Percentiles rank a stretch among this genome's conserved stretches.
phyloP scores from a whole-genome alignment of 306 rosid genomes.

The Vigna radiata region DNA sequence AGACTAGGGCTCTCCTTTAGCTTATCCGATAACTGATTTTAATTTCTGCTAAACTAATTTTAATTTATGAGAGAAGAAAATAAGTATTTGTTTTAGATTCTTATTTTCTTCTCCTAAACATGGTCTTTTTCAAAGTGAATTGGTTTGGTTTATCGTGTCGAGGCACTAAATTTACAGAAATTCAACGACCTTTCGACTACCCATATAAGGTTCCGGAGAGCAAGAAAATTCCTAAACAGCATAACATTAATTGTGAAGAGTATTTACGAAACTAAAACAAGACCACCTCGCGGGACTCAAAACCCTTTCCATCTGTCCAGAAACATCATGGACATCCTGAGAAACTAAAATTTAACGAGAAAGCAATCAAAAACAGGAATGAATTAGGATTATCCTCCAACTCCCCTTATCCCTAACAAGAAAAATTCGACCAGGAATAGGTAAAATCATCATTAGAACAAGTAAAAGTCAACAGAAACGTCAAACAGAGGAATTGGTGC shows the following conservation, averaged over 20 bases:
- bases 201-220: constrained; percentile 8
- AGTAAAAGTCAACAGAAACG: constrained; percentile 27
- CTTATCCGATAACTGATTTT: not conserved
- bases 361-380: constrained; percentile 7
- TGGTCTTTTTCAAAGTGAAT: not conserved
- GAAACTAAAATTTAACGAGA: constrained; percentile 5
- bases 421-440: not conserved
- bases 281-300: constrained; percentile 15
- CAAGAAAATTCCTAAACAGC: constrained; percentile 8
- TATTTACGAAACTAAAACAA: constrained; percentile 16
- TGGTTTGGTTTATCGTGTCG: constrained; percentile 10
- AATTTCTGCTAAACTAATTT: not conserved
- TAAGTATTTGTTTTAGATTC: not conserved
- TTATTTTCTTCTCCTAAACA: not conserved
- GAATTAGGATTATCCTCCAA: not conserved
- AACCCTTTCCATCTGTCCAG: constrained; percentile 28
- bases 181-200: not conserved
- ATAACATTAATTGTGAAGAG: constrained; percentile 10
- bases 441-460: not conserved
- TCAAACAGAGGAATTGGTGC: constrained; percentile 21
- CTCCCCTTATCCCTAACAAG: not conserved
- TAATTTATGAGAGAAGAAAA: not conserved
- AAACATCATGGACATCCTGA: not conserved
- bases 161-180: constrained; percentile 29
- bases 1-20: not conserved